Conservation (phyloP, 2,329 filamentous ascomycete genomes). For the Hymenoscyphus scutula region DNA sequence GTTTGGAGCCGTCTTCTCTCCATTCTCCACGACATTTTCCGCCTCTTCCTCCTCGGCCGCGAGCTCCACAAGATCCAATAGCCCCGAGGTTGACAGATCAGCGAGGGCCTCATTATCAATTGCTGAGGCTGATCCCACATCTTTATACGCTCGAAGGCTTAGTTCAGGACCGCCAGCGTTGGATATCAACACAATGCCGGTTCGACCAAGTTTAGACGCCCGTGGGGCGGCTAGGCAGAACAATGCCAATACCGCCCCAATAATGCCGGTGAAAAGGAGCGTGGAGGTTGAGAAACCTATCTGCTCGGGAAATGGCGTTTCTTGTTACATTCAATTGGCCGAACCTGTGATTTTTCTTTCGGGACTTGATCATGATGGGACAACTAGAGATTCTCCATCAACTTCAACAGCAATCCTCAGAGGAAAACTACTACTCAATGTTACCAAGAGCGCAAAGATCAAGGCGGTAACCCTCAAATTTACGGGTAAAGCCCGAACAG, state of each 20-base stretch:
- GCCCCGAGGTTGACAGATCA: constrained; percentile 21
- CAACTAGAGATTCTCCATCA: constrained; percentile 27
- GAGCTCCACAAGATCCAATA: constrained; percentile 26
- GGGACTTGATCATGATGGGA: constrained; percentile 63
- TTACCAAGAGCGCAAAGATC: constrained; percentile 89
- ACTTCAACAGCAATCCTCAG: constrained; percentile 72
- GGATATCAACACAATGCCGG: constrained; percentile 24
- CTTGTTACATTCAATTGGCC: constrained; percentile 70
- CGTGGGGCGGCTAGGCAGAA: constrained; percentile 8
- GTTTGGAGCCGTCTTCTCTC: constrained; percentile 34
- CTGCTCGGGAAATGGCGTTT: constrained; percentile 73
- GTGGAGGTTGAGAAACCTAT: constrained; percentile 60
- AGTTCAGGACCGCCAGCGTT: constrained; percentile 4
- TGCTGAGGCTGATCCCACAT: constrained; percentile 23
- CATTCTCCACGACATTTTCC: constrained; percentile 22
- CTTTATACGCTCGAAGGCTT: constrained; percentile 28
- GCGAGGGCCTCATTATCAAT: constrained; percentile 22
- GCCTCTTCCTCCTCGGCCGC: constrained; percentile 24
- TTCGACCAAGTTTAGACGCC: constrained; percentile 19
- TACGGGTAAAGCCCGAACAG: constrained; percentile 78
- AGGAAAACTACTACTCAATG: constrained; percentile 75
- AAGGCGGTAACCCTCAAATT: constrained; percentile 88
- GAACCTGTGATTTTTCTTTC: constrained; percentile 79
- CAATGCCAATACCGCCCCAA: constrained; percentile 6
- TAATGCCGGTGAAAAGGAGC: constrained; percentile 10